These are phyloP conservation scores for Prunus davidiana DNA, from an alignment of 306 rosid genomes.

Conservation along the genomic window DNA sequence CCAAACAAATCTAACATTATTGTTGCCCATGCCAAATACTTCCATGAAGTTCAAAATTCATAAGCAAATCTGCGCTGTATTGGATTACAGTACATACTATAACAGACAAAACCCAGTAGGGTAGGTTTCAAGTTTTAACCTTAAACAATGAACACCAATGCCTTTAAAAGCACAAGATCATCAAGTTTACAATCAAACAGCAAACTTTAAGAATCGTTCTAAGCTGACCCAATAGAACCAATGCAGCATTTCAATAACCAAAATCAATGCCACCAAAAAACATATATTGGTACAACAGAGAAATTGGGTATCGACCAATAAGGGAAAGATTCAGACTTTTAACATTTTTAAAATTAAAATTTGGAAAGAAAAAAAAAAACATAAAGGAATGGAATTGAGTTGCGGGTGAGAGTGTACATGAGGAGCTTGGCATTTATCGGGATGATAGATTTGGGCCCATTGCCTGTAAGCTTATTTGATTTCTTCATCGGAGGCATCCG, in stretches of 20 bases:
- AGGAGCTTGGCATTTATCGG: conserved; percentile 85
- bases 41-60: neutral
- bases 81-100: neutral
- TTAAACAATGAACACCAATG: conserved; percentile 1
- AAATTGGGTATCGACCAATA: neutral
- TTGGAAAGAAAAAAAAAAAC: too few relatives aligned
- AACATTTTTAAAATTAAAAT: neutral
- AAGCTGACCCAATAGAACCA: neutral
- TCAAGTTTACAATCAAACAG: neutral
- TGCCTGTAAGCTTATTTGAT: conserved; percentile 94
- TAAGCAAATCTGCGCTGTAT: too few relatives aligned
- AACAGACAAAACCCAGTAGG: neutral
- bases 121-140: neutral
- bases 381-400: too few relatives aligned
- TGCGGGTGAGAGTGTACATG: conserved; percentile 30
- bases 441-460: conserved; percentile 96
- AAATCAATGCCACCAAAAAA: neutral
- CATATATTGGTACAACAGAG: neutral
- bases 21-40: neutral
- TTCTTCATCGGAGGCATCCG: conserved; percentile 96
- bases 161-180: neutral
- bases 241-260: conserved; percentile 2
- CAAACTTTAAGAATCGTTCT: too few relatives aligned
- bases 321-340: neutral
- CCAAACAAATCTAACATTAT: neutral